Conservation (phyloP, 2,329 filamentous ascomycete genomes). For the Simplicillium aogashimaense region DNA sequence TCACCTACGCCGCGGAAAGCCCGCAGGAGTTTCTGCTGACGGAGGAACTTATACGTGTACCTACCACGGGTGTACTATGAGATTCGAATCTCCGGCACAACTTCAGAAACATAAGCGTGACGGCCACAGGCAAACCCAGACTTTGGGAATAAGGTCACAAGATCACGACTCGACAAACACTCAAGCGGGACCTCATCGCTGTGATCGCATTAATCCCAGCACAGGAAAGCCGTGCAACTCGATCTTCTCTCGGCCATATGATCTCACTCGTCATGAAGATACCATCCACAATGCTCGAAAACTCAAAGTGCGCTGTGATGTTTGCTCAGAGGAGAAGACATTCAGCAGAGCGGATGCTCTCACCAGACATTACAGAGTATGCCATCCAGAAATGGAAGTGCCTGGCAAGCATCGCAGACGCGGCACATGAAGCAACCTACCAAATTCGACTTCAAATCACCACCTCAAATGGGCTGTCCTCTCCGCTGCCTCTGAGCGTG, state of each 20-base stretch:
- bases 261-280: slow-evolving; percentile 91
- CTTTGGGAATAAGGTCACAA: slow-evolving; percentile 15
- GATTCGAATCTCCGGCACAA: slow-evolving; percentile 79
- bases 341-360: slow-evolving; percentile 93
- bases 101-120: slow-evolving; percentile 96
- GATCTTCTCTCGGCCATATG: slow-evolving; percentile 90
- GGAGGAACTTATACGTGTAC: slow-evolving; percentile 92
- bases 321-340: slow-evolving; percentile 94
- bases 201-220: slow-evolving; percentile 85
- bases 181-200: slow-evolving; percentile 88
- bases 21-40: slow-evolving; percentile 58
- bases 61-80: slow-evolving; percentile 78
- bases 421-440: neutral
- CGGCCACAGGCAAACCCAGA: slow-evolving; percentile 69
- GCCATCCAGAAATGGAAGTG: slow-evolving; percentile 80
- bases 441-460: neutral
- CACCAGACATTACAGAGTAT: slow-evolving; percentile 87
- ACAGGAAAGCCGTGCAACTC: slow-evolving; percentile 94
- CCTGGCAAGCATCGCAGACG: slow-evolving; percentile 49
- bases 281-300: slow-evolving; percentile 95
- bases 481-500: too few species aligned
- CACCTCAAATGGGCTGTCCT: too few species aligned
- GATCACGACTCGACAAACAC: slow-evolving; percentile 54
- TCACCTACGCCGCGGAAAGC: slow-evolving; percentile 30
- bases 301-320: slow-evolving; percentile 84